These are phyloP conservation scores for Phytophthora colocasiae DNA, from an alignment of 352 stramenopile species.

Conservation along the genomic window DNA sequence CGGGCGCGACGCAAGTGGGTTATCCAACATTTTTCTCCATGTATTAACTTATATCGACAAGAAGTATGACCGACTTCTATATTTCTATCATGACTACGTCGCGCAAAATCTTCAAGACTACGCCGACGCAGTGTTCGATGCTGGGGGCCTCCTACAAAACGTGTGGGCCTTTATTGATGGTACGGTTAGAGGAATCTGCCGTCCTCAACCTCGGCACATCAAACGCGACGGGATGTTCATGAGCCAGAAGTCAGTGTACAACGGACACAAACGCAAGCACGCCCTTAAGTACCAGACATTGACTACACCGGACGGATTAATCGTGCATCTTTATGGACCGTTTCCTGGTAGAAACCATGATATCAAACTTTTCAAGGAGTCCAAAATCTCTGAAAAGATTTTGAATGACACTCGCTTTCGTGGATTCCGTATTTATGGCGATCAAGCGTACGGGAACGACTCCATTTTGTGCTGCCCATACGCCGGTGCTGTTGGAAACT, in stretches of 20 bases:
- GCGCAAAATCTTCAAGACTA: constrained; percentile 7
- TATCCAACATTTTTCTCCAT: constrained; percentile 26
- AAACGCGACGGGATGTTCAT: constrained; percentile 9
- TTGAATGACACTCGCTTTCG: background rate
- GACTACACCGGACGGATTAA: constrained; percentile 26
- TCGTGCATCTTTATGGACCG: background rate
- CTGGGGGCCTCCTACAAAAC: background rate
- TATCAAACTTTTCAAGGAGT: constrained; percentile 3
- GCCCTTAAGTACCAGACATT: constrained; percentile 27
- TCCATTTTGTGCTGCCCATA: background rate
- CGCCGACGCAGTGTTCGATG: constrained; percentile 20
- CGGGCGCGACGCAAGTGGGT: constrained; percentile 1
- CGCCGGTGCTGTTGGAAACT: too few species aligned
- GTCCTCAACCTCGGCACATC: background rate
- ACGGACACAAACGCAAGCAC: constrained; percentile 23
- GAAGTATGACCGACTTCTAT: constrained; percentile 4
- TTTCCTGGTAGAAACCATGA: background rate
- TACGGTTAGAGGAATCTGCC: constrained; percentile 20
- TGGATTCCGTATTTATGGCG: background rate
- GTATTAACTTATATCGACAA: constrained; percentile 1
- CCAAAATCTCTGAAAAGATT: background rate
- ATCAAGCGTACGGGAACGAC: background rate
- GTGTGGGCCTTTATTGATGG: constrained; percentile 23
- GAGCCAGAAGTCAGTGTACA: constrained; percentile 27
- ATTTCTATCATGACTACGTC: constrained; percentile 10